Evolutionary conservation across 129 eudicot species (phyloP).

Genomic region (Deinandra increscens): DNA sequence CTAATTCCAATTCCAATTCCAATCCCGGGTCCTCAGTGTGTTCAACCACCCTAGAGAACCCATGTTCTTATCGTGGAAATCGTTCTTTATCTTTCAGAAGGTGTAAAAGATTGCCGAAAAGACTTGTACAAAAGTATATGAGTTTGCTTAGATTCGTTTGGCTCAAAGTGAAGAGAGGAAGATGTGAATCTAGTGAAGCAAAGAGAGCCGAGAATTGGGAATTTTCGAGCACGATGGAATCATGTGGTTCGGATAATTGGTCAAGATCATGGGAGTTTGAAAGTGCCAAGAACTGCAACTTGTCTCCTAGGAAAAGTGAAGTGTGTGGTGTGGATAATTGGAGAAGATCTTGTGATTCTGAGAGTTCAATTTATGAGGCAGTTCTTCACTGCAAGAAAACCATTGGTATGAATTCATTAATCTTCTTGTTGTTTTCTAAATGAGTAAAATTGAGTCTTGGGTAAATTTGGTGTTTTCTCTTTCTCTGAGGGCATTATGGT

Average conservation of each 20-base stretch:
- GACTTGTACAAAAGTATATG: slow-evolving; percentile 55
- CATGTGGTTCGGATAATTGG: slow-evolving; percentile 57
- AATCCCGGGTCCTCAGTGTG: slow-evolving; percentile 22
- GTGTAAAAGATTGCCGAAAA: slow-evolving; percentile 52
- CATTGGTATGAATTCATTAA: slow-evolving; percentile 36
- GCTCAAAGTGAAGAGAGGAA: slow-evolving; percentile 41
- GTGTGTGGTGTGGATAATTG: slow-evolving; percentile 51
- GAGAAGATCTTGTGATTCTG: slow-evolving; percentile 81
- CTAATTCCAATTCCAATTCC: slow-evolving; percentile 29
- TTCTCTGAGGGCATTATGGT: too few relatives aligned
- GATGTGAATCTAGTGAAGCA: slow-evolving; percentile 28
- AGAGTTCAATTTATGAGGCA: slow-evolving; percentile 86
- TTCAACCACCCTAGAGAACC: slow-evolving; percentile 27
- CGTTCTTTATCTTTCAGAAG: slow-evolving; percentile 53
- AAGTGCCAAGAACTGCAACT: slow-evolving; percentile 11
- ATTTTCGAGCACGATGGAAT: slow-evolving; percentile 36
- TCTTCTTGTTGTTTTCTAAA: background rate
- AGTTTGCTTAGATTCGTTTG: slow-evolving; percentile 47
- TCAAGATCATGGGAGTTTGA: slow-evolving; percentile 48
- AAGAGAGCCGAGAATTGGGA: slow-evolving; percentile 30
- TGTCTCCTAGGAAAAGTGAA: slow-evolving; percentile 56
- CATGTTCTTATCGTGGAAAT: slow-evolving; percentile 21
- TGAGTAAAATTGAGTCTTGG: too few relatives aligned
- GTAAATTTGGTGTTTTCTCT: too few relatives aligned
- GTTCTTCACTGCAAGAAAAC: slow-evolving; percentile 95